Evolutionary conservation across 2,329 filamentous ascomycete genomes (phyloP).

Genomic region (Tolypocladium pustulatum): DNA sequence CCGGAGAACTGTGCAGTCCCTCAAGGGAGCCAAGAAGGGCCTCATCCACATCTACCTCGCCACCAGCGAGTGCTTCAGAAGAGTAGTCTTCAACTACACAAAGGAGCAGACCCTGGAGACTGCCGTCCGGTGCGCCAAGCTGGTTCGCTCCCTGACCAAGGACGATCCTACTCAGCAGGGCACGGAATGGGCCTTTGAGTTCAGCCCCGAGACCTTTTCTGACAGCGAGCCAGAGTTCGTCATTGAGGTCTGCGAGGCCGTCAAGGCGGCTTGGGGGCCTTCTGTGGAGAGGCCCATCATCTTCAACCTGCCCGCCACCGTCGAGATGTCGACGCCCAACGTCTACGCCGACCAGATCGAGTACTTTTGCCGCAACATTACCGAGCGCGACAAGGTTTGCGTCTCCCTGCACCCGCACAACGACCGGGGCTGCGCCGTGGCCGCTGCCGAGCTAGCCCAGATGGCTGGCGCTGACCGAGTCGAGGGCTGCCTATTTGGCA

Average conservation of each 20-base stretch:
- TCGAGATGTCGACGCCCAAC: slow-evolving; percentile 91
- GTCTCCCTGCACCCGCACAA: slow-evolving; percentile 93
- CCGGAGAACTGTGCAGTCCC: slow-evolving; percentile 74
- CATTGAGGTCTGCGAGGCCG: slow-evolving; percentile 76
- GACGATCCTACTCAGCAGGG: slow-evolving; percentile 47
- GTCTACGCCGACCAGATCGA: slow-evolving; percentile 95
- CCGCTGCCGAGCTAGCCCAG: slow-evolving; percentile 83
- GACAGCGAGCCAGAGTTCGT: slow-evolving; percentile 80
- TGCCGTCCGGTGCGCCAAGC: slow-evolving; percentile 76
- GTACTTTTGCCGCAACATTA: slow-evolving; percentile 82
- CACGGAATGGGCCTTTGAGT: slow-evolving; percentile 69
- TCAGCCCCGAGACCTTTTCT: slow-evolving; percentile 82
- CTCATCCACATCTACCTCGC: slow-evolving; percentile 94
- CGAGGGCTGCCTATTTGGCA: slow-evolving; percentile 83
- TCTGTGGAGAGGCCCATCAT: slow-evolving; percentile 73
- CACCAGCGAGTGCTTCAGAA: slow-evolving; percentile 90
- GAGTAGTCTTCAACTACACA: slow-evolving; percentile 79
- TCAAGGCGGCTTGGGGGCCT: slow-evolving; percentile 89
- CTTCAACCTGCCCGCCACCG: slow-evolving; percentile 93
- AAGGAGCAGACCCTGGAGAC: slow-evolving; percentile 73
- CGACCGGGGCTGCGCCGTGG: slow-evolving; percentile 81
- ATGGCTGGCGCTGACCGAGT: slow-evolving; percentile 95
- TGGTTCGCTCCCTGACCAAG: slow-evolving; percentile 85
- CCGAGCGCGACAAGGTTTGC: slow-evolving; percentile 74
- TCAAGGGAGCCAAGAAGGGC: slow-evolving; percentile 84